phyloP scores from a whole-genome alignment of 768 basidiomycete species.

The Mycena pura region DNA sequence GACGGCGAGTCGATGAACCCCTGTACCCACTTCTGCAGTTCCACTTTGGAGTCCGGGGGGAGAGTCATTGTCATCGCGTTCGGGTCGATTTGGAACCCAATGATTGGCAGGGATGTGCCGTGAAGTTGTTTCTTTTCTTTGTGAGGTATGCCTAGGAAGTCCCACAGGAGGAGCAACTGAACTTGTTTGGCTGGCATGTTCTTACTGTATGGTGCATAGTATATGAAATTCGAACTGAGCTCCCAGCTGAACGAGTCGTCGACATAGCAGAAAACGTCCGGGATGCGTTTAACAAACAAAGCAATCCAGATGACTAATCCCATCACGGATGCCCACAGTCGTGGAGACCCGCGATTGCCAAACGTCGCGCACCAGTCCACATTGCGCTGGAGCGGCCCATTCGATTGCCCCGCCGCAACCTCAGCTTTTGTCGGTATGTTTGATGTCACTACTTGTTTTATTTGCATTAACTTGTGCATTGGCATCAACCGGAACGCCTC shows the following conservation, averaged over 20 bases:
- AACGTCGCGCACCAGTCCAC: conserved; percentile 34
- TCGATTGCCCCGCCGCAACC: neutral
- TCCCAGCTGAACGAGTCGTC: conserved; percentile 34
- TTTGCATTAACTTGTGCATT: conserved; percentile 33
- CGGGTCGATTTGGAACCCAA: conserved; percentile 40
- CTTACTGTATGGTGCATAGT: conserved; percentile 29
- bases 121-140: conserved; percentile 31
- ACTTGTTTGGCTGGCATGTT: conserved; percentile 31
- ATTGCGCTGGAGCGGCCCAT: conserved; percentile 3
- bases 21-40: conserved; percentile 20
- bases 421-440: conserved; percentile 12
- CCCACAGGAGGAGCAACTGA: conserved; percentile 33
- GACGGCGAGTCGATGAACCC: conserved; percentile 18
- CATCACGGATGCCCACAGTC: too few species aligned
- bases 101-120: conserved; percentile 28
- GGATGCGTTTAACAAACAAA: conserved; percentile 21
- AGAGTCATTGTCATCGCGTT: conserved; percentile 29
- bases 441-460: too few species aligned
- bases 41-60: neutral
- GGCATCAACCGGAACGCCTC: conserved; percentile 31
- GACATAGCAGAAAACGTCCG: conserved; percentile 32
- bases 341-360: conserved; percentile 29
- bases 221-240: conserved; percentile 11
- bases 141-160: conserved; percentile 33
- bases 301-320: conserved; percentile 39